Conservation (phyloP, 1,139 yeast genomes). For the Yamadazyma sp. region DNA sequence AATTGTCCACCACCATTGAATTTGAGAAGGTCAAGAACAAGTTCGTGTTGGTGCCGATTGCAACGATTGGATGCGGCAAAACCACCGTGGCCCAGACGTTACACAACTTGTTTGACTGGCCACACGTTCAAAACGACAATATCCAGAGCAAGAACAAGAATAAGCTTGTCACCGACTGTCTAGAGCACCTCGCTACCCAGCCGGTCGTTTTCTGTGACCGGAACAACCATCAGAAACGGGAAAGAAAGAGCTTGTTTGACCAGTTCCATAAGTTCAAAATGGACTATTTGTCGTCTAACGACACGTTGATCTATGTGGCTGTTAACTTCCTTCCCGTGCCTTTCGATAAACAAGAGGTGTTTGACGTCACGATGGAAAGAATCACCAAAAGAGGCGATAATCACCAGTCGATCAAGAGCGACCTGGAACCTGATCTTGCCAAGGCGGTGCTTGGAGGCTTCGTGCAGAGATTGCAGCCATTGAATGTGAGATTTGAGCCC, state of each 20-base stretch:
- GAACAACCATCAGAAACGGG: conserved; percentile 73
- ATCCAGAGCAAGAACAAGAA: conserved; percentile 50
- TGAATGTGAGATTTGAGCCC: conserved; percentile 49
- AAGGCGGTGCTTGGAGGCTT: conserved; percentile 70
- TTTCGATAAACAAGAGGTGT: conserved; percentile 27
- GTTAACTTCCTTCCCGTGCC: conserved; percentile 55
- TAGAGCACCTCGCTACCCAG: conserved; percentile 34
- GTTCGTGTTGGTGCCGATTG: conserved; percentile 75
- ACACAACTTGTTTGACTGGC: conserved; percentile 57
- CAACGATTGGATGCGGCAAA: conserved; percentile 95
- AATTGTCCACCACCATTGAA: conserved; percentile 15
- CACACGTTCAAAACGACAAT: conserved; percentile 84
- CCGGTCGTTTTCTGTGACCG: conserved; percentile 74
- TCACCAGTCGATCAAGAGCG: conserved; percentile 78
- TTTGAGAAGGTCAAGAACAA: conserved; percentile 24
- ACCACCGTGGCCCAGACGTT: conserved; percentile 77
- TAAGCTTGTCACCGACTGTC: conserved; percentile 52
- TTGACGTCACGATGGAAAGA: conserved; percentile 58
- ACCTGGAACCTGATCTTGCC: conserved; percentile 45
- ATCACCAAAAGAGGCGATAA: conserved; percentile 77
- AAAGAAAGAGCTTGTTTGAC: conserved; percentile 65
- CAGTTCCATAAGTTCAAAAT: conserved; percentile 46
- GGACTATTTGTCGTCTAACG: conserved; percentile 30
- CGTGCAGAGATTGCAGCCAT: conserved; percentile 64
- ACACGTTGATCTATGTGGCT: conserved; percentile 54